These are phyloP conservation scores for Acorus gramineus DNA, from an alignment of 106 monocot species.

Conservation along the genomic window DNA sequence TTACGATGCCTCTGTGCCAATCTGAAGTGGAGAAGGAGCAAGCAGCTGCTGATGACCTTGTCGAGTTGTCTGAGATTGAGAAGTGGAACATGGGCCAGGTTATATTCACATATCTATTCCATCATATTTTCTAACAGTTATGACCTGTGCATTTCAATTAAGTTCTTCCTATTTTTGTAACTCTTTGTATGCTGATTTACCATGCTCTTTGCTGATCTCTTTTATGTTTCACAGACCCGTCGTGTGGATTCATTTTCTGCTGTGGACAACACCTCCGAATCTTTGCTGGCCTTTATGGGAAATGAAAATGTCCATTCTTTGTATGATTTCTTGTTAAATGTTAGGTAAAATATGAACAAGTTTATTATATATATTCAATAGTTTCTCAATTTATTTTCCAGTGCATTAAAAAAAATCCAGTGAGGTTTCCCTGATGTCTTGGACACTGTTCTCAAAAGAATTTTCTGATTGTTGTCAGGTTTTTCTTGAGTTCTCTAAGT, in stretches of 20 bases:
- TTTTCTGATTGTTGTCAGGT: conserved; percentile 22
- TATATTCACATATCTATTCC: neutral
- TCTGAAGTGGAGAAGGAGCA: conserved; percentile 47
- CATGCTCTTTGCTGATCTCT: neutral
- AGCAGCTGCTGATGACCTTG: conserved; percentile 66
- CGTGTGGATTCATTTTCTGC: conserved; percentile 52
- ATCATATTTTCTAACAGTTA: too few relatives aligned
- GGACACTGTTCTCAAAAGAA: neutral
- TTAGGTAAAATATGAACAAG: conserved; percentile 35
- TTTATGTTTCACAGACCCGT: conserved; percentile 32
- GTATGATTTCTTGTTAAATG: conserved; percentile 85
- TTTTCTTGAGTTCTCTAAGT: conserved; percentile 35
- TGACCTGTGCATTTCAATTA: neutral
- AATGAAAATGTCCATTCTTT: conserved; percentile 59
- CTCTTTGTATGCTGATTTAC: conserved; percentile 2
- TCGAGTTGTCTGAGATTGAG: conserved; percentile 78
- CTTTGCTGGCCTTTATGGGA: conserved; percentile 71
- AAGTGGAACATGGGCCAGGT: conserved; percentile 77
- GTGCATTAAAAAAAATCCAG: neutral
- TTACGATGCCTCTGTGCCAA: conserved; percentile 85
- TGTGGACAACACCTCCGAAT: conserved; percentile 64
- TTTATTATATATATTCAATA: neutral
- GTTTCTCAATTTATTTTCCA: neutral
- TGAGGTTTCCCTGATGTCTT: neutral
- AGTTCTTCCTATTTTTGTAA: neutral